Evolutionary conservation across 257 asterid genomes (phyloP).

Genomic region (Solanum medicagineum): DNA sequence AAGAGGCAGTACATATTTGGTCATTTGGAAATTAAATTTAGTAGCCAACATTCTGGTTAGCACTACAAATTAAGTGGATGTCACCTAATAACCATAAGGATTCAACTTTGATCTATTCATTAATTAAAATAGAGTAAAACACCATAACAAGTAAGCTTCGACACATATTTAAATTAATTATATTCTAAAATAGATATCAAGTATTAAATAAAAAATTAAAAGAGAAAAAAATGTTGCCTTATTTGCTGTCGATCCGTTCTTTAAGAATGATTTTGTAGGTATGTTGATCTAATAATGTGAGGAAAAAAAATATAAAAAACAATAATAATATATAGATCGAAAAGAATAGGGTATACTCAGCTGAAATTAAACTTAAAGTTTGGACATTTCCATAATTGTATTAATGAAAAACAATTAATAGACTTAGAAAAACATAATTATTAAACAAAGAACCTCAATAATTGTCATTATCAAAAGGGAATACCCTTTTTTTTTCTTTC

Average conservation of each 20-base stretch:
- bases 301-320: no score
- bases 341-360: neutral
- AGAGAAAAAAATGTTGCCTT: no score
- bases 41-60: neutral
- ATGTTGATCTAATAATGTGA: no score
- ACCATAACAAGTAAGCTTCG: no score
- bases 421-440: constrained; percentile 7
- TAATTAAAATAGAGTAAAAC: neutral
- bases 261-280: no score
- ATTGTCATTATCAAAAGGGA: constrained; percentile 26
- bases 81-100: neutral
- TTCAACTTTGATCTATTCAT: neutral
- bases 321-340: no score
- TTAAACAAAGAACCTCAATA: constrained; percentile 23
- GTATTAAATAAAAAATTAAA: no score
- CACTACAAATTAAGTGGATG: neutral
- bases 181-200: no score
- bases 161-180: no score
- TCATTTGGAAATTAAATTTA: neutral
- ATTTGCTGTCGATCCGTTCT: no score
- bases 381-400: neutral
- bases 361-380: neutral
- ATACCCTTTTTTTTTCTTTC: neutral
- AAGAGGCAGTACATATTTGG: constrained; percentile 1
- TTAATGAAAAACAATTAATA: constrained; percentile 3